Percentiles rank a stretch among this genome's conserved stretches.
phyloP scores from a whole-genome alignment of 768 basidiomycete species.

The Tylopilus rubrobrunneus region DNA sequence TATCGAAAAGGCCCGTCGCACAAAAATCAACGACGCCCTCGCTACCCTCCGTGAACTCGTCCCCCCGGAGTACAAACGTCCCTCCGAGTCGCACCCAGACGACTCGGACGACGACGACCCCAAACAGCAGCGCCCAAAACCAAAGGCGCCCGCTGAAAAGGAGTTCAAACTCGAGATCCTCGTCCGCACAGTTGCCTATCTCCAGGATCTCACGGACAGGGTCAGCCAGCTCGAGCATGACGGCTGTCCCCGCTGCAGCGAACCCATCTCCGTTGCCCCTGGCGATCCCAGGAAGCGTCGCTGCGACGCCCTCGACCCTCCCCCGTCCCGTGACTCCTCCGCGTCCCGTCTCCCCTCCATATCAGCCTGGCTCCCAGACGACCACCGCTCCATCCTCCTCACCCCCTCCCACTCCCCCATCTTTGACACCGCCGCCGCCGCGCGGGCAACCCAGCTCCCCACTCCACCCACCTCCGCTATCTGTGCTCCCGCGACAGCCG shows the following conservation, averaged over 20 bases:
- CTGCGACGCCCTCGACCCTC: neutral
- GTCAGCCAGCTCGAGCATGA: conserved; percentile 43
- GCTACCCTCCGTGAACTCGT: conserved; percentile 74
- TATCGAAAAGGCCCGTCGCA: conserved; percentile 90
- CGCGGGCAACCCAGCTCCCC: conserved; percentile 36
- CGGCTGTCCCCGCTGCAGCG: conserved; percentile 23
- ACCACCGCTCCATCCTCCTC: conserved; percentile 32
- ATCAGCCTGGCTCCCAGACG: conserved; percentile 59
- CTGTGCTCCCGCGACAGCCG: conserved; percentile 38
- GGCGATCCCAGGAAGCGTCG: neutral
- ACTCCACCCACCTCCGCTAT: conserved; percentile 57
- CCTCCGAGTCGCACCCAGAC: conserved; percentile 25
- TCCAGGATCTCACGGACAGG: conserved; percentile 63
- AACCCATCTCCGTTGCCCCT: conserved; percentile 11
- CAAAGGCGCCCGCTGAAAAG: conserved; percentile 53
- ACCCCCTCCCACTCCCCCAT: conserved; percentile 32
- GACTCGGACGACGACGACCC: conserved; percentile 32
- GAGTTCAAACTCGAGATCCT: conserved; percentile 94
- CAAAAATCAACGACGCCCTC: conserved; percentile 94
- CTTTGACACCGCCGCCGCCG: conserved; percentile 29
- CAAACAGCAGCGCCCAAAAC: conserved; percentile 27
- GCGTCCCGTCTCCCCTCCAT: conserved; percentile 59
- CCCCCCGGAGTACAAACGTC: conserved; percentile 49
- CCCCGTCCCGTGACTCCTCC: conserved; percentile 6
- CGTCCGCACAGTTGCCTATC: conserved; percentile 73